Evolutionary conservation across 257 asterid genomes (phyloP).

Genomic region (Solanum gracilifrons): DNA sequence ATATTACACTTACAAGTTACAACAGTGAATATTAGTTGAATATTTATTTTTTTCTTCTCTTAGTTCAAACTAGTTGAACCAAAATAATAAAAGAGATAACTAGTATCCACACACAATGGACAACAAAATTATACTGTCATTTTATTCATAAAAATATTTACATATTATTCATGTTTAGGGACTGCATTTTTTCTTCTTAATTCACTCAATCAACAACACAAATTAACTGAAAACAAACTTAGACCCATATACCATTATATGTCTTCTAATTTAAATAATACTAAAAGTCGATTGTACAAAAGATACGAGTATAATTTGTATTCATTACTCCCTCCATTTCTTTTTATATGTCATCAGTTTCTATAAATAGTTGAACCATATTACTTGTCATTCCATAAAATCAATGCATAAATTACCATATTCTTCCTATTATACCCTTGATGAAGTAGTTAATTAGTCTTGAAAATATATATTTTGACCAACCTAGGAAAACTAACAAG

Average conservation of each 20-base stretch:
- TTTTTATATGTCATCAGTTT: not conserved
- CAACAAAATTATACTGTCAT: not conserved
- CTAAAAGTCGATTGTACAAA: not conserved
- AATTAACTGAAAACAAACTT: too few relatives aligned
- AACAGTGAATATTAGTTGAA: not conserved
- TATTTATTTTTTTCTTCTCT: not conserved
- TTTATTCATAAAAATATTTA: too few relatives aligned
- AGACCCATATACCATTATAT: too few relatives aligned
- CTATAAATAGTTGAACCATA: too few relatives aligned
- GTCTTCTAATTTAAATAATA: too few relatives aligned
- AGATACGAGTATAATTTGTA: too few relatives aligned
- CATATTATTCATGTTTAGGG: not conserved
- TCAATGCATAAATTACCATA: too few relatives aligned
- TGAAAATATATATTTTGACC: not conserved
- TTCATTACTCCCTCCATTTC: not conserved
- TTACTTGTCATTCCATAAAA: not conserved
- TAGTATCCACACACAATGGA: not conserved
- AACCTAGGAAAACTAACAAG: not conserved
- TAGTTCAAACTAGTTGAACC: not conserved
- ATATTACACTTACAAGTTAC: not conserved
- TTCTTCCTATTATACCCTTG: not conserved
- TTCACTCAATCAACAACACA: not conserved
- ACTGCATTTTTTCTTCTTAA: too few relatives aligned
- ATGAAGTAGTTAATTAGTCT: too few relatives aligned
- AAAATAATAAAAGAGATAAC: not conserved